phyloP scores from a whole-genome alignment of 345 rosid genomes.

The Hibiscus syriacus region DNA sequence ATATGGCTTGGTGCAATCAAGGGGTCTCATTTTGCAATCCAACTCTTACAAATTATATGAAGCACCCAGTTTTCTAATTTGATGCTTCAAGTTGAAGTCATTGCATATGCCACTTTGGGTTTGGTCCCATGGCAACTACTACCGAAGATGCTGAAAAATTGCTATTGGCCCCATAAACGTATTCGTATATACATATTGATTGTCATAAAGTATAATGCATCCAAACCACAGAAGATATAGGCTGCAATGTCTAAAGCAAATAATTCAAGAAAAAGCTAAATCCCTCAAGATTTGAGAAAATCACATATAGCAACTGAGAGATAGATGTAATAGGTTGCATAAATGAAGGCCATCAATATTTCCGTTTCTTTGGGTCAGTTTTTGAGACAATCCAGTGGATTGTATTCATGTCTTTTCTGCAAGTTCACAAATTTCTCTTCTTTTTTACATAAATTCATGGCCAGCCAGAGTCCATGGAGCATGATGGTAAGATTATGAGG shows the following conservation, averaged over 20 bases:
- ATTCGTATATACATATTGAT: not conserved
- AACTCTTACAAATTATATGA: too few relatives aligned
- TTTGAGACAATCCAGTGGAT: conserved; percentile 2
- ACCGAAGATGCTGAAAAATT: not conserved
- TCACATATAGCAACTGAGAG: not conserved
- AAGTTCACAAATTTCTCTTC: not conserved
- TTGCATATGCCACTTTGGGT: not conserved
- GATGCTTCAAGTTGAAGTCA: conserved; percentile 8
- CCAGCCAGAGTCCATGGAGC: too few relatives aligned
- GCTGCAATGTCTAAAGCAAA: not conserved
- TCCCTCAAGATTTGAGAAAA: conserved; percentile 1
- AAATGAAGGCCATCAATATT: not conserved
- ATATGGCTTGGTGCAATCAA: too few relatives aligned
- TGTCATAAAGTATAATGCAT: conserved; percentile 1
- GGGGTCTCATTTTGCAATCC: not conserved
- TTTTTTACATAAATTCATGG: too few relatives aligned
- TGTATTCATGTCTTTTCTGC: not conserved
- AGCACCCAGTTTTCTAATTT: not conserved
- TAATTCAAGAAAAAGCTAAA: not conserved
- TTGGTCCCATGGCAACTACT: conserved; percentile 16
- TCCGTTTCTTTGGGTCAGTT: not conserved
- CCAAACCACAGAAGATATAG: conserved; percentile 8
- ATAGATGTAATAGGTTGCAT: not conserved
- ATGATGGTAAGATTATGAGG: too few relatives aligned
- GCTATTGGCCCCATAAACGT: not conserved